Percentiles rank a stretch among this genome's conserved stretches.
phyloP scores from a whole-genome alignment of 331 rosid species.

The Ulmus americana region DNA sequence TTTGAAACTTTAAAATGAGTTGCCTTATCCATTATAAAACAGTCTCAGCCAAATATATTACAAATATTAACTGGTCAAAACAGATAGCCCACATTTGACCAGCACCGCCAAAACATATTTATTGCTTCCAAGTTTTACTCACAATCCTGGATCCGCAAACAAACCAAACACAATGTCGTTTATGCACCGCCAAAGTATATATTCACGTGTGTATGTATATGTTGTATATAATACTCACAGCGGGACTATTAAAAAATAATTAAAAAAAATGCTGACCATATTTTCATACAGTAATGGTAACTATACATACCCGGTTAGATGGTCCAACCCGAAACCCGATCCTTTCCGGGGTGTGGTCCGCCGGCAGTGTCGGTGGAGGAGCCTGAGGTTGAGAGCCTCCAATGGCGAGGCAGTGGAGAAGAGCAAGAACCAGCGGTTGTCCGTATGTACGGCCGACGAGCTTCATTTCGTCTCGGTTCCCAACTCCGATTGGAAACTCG shows the following conservation, averaged over 20 bases:
- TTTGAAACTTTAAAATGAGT: no score
- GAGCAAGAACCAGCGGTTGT: slow-evolving; percentile 22
- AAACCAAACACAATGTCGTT: neutral
- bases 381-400: neutral
- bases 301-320: neutral
- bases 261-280: neutral
- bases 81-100: neutral
- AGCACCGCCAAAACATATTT: neutral
- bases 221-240: neutral
- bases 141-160: neutral
- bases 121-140: neutral
- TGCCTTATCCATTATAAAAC: neutral
- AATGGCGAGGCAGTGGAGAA: slow-evolving; percentile 25
- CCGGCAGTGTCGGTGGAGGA: neutral
- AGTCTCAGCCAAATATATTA: neutral
- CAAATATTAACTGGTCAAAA: neutral
- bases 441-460: slow-evolving; percentile 74
- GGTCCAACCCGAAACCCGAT: slow-evolving; percentile 30
- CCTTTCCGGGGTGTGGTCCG: neutral
- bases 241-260: neutral
- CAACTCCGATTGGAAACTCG: slow-evolving; percentile 77
- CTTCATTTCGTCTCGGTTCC: slow-evolving; percentile 67
- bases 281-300: neutral
- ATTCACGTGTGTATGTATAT: neutral
- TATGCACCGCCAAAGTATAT: neutral